Evolutionary conservation across 805 yeast species (phyloP), one percentile per base, ranked within the genome.

Genomic region (Vanderwaltozyma polyspora): DNA sequence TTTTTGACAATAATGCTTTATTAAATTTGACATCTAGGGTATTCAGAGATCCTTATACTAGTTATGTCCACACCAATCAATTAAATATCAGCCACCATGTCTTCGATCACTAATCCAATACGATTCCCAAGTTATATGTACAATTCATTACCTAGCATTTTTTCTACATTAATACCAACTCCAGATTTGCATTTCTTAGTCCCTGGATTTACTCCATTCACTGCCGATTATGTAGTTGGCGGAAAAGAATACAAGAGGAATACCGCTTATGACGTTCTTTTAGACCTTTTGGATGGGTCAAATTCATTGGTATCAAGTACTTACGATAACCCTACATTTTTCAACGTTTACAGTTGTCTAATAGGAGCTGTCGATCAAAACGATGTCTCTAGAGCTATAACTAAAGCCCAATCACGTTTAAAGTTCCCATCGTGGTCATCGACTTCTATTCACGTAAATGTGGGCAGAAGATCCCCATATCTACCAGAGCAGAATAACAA

Each of bases 81-180:
- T 64, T 91, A 8, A 28, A 85, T 91, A 3, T 73, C 96, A 0
- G 76, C 86, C 7, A 85, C 84, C 8, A 72, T 86, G 67, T 77
- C 94, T 0, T 76, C 87, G 0, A 64, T 85, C 3, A 83, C 97
- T 2, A 83, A 89, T 40, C 82, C 97, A 0, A 60, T 91, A 29
- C 67, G 98, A 45, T 89, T 81, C 55, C 98, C 98, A 4, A 78
- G 91, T 31, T 85, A 85, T 60, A 79, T 86, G 72, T 87, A 83
- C 65, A 82, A 80, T 51, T 84, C 94, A 3, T 61, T 81, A 44
- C 82, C 86, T 26, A 79, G 93, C 32, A 74, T 91, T 13, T 59
- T 85, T 32, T 77, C 95, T 1, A 74, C 89, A 1, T 59, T 91
- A 43, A 72, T 91, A 2, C 95, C 96, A 2, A 78, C 85, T 0